A percentile compares a stretch with the other conserved stretches of the same genome.
phyloP scores from a whole-genome alignment of 73 alveolate genomes.

The Diophrys sp. region DNA sequence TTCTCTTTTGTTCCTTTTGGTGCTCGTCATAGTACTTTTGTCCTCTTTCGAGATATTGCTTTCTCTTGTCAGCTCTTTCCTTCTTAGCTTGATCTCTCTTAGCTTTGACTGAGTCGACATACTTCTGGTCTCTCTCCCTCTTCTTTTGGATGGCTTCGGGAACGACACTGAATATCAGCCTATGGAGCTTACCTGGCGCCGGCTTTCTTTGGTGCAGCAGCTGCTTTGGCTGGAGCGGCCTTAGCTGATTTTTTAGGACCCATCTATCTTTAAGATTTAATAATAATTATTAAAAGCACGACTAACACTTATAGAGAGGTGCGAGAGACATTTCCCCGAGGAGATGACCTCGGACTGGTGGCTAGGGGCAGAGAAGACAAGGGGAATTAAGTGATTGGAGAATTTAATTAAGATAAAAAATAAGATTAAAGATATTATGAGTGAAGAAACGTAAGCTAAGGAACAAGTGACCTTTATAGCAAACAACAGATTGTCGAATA shows the following conservation, averaged over 20 bases:
- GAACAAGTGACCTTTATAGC: not conserved
- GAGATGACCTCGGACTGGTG: too few species aligned
- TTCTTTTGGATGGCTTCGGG: slow-evolving; percentile 61
- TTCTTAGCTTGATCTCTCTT: slow-evolving; percentile 71
- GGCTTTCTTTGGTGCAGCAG: not conserved
- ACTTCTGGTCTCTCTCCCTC: slow-evolving; percentile 62
- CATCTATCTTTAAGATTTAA: not conserved
- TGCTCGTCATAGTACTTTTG: slow-evolving; percentile 80
- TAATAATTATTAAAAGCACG: too few species aligned
- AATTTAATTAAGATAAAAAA: too few species aligned
- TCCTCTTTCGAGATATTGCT: slow-evolving; percentile 49
- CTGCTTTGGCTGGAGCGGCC: not conserved
- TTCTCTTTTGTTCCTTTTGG: slow-evolving; percentile 55
- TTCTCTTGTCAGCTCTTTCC: slow-evolving; percentile 73
- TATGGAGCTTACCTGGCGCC: not conserved
- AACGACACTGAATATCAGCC: slow-evolving; percentile 53
- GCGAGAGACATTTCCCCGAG: too few species aligned
- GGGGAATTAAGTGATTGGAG: not conserved
- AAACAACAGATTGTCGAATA: not conserved
- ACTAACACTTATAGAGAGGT: too few species aligned
- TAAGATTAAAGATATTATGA: not conserved
- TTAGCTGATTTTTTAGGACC: not conserved
- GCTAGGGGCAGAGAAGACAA: too few species aligned
- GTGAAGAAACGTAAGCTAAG: not conserved
- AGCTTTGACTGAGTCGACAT: slow-evolving; percentile 61